Base-by-base conservation (phyloP, 495 filamentous ascomycete species). In the Evansstolkia leycettana region DNA sequence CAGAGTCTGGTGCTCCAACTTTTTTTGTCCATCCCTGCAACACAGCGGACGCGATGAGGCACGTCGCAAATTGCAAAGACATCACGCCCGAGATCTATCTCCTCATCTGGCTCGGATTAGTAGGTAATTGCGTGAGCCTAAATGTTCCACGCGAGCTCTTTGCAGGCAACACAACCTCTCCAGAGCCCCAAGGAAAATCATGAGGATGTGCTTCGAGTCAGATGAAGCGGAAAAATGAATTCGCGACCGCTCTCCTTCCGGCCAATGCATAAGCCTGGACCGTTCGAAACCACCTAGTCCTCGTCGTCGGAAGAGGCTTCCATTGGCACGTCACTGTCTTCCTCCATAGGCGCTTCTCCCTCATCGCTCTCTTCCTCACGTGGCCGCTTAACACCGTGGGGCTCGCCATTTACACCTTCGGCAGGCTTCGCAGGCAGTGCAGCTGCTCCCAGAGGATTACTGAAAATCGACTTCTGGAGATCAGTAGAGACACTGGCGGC, bases 21-120 rank as follows among this genome's bases (percentile, higher is more conserved):
- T 87, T 82, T 50, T 90, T 86, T 60, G 62, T 90, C 46, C 85
- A 93, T 58, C 85, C 85, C 15, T 93, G 85, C 64, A 73, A 82
- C 51, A 79, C 84, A n/a, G 78, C 76, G 37, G 80, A 85, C 42
- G 80, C 79, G 32, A 80, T 93, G 73, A 50, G 49, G 37, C 48
- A 53, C 28, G 48, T 73, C 36, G 50, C 57, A 38, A 64, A 57
- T 24, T 54, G 47, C 13, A 67, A 71, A 43, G 53, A 66, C 33
- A 65, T 72, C 41, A 62, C 62, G 27, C 69, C 73, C 20, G 62
- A 74, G 48, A 63, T 70, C 34, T 93, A 90, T 63, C 68, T 93
- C 46, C 70, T 79, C 57, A 60, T 82, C 26, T 93, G 85, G 84
- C 59, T 90, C 32, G 83, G 84, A 19, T 51, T 88, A 28, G 72